Conservation (phyloP, 441 rosid species). For the Syzygium syzygioides region DNA sequence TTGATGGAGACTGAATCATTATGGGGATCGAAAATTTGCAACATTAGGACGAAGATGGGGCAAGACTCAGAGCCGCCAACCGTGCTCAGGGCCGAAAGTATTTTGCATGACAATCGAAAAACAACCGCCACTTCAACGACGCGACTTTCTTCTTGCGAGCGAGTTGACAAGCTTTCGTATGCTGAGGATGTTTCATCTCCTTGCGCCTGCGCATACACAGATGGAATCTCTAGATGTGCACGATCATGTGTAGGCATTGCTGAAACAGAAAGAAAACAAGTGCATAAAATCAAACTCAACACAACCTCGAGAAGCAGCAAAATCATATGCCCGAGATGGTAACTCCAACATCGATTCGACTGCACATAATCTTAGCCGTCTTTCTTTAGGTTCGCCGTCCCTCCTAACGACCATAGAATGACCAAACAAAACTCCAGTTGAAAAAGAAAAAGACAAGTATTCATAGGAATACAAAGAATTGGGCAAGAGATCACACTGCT, state of each 20-base stretch:
- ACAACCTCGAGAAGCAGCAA: background rate
- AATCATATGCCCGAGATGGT: background rate
- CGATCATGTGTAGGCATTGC: background rate
- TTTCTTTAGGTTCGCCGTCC: background rate
- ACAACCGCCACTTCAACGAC: background rate
- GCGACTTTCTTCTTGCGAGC: background rate
- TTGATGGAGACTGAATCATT: background rate
- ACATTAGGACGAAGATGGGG: background rate
- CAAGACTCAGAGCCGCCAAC: background rate
- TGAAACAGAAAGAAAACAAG: background rate
- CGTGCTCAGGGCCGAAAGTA: background rate
- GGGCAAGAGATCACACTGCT: background rate
- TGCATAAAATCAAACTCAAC: background rate
- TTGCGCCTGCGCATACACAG: background rate
- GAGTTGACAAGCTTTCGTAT: background rate
- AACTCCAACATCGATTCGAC: background rate
- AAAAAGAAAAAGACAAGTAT: background rate
- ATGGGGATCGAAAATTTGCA: background rate
- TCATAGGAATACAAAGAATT: background rate
- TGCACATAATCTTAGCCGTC: background rate
- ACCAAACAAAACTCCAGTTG: background rate
- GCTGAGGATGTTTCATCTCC: background rate
- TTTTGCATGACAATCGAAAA: background rate
- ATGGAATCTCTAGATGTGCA: background rate
- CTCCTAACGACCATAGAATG: background rate